A percentile compares a stretch with the other conserved stretches of the same genome.
phyloP scores from a whole-genome alignment of 2,329 filamentous ascomycete genomes.

The Diaporthe humulicola region DNA sequence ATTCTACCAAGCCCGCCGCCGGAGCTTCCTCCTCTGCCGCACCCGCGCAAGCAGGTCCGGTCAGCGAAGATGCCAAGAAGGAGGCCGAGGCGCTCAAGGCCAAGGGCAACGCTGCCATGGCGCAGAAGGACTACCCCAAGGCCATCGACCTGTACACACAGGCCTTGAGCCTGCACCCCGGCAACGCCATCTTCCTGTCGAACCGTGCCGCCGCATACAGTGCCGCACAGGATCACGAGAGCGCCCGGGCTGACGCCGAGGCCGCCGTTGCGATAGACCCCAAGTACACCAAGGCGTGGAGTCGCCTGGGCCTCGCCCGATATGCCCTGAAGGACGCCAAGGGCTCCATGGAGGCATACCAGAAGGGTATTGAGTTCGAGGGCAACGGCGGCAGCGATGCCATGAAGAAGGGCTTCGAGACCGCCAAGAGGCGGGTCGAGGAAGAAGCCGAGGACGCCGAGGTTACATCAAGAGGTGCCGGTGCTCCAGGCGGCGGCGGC shows the following conservation, averaged over 20 bases:
- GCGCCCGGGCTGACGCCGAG: conserved; percentile 89
- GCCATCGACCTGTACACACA: conserved; percentile 92
- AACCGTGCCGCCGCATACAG: conserved; percentile 97
- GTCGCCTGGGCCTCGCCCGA: conserved; percentile 87
- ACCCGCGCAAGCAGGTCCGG: conserved; percentile 52
- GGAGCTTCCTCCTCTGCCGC: conserved; percentile 57
- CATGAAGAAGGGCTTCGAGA: conserved; percentile 98
- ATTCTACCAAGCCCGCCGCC: conserved; percentile 55
- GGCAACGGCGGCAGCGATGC: conserved; percentile 94
- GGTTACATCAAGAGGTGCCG: conserved; percentile 52
- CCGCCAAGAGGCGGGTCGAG: conserved; percentile 87
- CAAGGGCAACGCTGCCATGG: conserved; percentile 94
- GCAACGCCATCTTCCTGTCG: conserved; percentile 96
- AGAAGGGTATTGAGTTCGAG: conserved; percentile 92
- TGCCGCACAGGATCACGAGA: conserved; percentile 85
- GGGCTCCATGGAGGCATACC: conserved; percentile 95
- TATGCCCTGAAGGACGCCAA: conserved; percentile 93
- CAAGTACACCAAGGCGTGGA: conserved; percentile 98
- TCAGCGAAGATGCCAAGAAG: conserved; percentile 73
- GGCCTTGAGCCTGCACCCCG: conserved; percentile 83
- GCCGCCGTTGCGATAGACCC: conserved; percentile 90
- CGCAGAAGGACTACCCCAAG: conserved; percentile 85
- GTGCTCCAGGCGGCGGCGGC: conserved; percentile 60
- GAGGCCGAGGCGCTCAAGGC: conserved; percentile 91
- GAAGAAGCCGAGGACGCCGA: conserved; percentile 72